Conservation (phyloP, 768 basidiomycete species). For the Panaeolus cyanescens region DNA sequence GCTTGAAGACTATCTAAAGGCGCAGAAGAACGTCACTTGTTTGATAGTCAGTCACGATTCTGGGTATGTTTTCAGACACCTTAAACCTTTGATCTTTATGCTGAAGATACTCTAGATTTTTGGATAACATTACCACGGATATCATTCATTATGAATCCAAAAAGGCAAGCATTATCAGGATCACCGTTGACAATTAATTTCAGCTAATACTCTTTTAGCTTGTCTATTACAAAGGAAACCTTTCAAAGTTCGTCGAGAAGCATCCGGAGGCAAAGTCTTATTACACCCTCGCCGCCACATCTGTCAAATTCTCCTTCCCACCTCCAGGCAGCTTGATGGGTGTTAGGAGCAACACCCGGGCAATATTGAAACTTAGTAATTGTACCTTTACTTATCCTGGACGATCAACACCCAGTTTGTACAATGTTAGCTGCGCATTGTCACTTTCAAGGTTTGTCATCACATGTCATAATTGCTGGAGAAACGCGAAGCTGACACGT, state of each 20-base stretch:
- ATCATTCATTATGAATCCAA: slow-evolving; percentile 97
- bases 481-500: slow-evolving; percentile 14
- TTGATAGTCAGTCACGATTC: slow-evolving; percentile 97
- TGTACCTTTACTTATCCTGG: slow-evolving; percentile 97
- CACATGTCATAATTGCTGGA: slow-evolving; percentile 16
- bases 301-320: slow-evolving; percentile 95
- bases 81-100: background rate
- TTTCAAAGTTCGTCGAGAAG: slow-evolving; percentile 85
- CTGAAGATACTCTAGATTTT: slow-evolving; percentile 54
- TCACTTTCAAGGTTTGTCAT: slow-evolving; percentile 80
- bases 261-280: slow-evolving; percentile 96
- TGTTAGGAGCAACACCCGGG: slow-evolving; percentile 92
- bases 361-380: slow-evolving; percentile 88
- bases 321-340: slow-evolving; percentile 96
- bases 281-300: slow-evolving; percentile 92
- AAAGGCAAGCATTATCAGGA: slow-evolving; percentile 51
- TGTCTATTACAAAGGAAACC: slow-evolving; percentile 91
- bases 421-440: slow-evolving; percentile 88
- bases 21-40: slow-evolving; percentile 84
- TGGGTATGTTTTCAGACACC: slow-evolving; percentile 52
- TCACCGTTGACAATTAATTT: slow-evolving; percentile 13
- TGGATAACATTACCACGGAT: slow-evolving; percentile 94
- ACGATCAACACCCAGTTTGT: slow-evolving; percentile 72
- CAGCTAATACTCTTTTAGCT: slow-evolving; percentile 48
- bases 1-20: slow-evolving; percentile 86